phyloP scores from a whole-genome alignment of 2,329 filamentous ascomycete genomes.

The Clonostachys rhizophaga region DNA sequence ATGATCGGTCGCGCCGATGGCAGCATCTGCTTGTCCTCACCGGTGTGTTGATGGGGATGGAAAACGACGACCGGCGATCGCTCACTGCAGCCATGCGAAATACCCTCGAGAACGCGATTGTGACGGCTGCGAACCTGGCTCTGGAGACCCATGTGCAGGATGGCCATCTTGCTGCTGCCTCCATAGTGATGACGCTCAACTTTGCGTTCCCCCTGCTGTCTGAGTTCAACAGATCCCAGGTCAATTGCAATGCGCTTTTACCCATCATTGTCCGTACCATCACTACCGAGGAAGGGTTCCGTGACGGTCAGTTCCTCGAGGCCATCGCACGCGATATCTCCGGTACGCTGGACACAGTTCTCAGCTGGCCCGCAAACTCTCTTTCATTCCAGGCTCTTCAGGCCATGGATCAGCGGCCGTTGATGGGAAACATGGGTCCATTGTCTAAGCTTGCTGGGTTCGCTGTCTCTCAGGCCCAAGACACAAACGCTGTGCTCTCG shows the following conservation, averaged over 20 bases:
- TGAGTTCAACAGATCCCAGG: slow-evolving; percentile 46
- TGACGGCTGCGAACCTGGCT: slow-evolving; percentile 72
- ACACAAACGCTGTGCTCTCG: slow-evolving; percentile 38
- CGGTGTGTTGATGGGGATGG: slow-evolving; percentile 74
- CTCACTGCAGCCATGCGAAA: slow-evolving; percentile 39
- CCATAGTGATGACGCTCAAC: slow-evolving; percentile 68
- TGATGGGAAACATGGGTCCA: slow-evolving; percentile 64
- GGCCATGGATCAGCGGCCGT: slow-evolving; percentile 51
- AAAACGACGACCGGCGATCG: slow-evolving; percentile 51
- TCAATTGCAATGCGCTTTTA: slow-evolving; percentile 67
- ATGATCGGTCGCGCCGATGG: slow-evolving; percentile 64
- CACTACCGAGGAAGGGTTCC: slow-evolving; percentile 68
- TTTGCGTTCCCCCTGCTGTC: slow-evolving; percentile 72
- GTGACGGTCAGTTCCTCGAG: slow-evolving; percentile 70
- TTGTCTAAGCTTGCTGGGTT: slow-evolving; percentile 62
- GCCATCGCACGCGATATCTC: slow-evolving; percentile 64
- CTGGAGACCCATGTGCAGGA: slow-evolving; percentile 42
- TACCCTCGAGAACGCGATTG: slow-evolving; percentile 68
- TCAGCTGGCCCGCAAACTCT: slow-evolving; percentile 61
- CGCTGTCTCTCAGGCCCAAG: slow-evolving; percentile 50
- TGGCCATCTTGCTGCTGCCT: slow-evolving; percentile 33
- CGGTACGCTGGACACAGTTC: slow-evolving; percentile 30
- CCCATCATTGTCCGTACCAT: slow-evolving; percentile 65
- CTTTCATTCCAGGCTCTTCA: slow-evolving; percentile 57
- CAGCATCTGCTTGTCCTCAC: slow-evolving; percentile 78